Conservation (phyloP, 1,284 basidiomycete species). For the Malassezia furfur region DNA sequence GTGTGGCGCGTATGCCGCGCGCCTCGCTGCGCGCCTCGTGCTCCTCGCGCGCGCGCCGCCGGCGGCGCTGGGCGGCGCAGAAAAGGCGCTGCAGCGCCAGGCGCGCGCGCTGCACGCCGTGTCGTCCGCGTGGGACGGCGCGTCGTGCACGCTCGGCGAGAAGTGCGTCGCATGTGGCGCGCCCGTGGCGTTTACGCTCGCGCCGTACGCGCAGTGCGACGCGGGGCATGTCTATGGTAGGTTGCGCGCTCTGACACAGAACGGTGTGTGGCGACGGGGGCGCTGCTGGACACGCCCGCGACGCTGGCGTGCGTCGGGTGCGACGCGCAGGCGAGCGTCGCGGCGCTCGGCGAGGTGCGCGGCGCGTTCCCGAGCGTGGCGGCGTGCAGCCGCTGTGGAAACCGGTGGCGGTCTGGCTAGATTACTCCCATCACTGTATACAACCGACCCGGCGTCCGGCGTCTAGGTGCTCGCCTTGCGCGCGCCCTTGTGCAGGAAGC, state of each 20-base stretch:
- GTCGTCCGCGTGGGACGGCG: background rate
- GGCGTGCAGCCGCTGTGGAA: conserved; percentile 8
- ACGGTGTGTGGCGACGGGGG: conserved; percentile 12
- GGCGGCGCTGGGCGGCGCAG: background rate
- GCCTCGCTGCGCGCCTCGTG: conserved; percentile 4
- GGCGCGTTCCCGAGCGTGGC: background rate
- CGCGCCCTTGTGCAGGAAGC: background rate
- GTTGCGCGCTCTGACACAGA: background rate
- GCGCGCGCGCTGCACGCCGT: background rate
- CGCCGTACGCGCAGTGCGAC: conserved; percentile 6
- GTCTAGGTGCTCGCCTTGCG: background rate
- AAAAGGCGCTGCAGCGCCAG: background rate
- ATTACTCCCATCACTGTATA: background rate
- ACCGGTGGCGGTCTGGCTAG: conserved; percentile 5
- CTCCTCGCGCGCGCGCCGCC: background rate
- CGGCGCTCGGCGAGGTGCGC: background rate
- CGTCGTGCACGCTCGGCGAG: background rate
- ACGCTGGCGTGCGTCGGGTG: conserved; percentile 12
- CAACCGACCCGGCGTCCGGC: background rate
- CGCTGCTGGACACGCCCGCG: background rate
- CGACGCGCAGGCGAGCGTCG: conserved; percentile 1
- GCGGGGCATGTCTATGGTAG: conserved; percentile 10
- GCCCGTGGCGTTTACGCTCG: conserved; percentile 1
- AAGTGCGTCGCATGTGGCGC: conserved; percentile 10
- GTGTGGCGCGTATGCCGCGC: background rate